Evolutionary conservation across 495 filamentous ascomycete species (phyloP).

Genomic region (Cryomyces antarcticus): DNA sequence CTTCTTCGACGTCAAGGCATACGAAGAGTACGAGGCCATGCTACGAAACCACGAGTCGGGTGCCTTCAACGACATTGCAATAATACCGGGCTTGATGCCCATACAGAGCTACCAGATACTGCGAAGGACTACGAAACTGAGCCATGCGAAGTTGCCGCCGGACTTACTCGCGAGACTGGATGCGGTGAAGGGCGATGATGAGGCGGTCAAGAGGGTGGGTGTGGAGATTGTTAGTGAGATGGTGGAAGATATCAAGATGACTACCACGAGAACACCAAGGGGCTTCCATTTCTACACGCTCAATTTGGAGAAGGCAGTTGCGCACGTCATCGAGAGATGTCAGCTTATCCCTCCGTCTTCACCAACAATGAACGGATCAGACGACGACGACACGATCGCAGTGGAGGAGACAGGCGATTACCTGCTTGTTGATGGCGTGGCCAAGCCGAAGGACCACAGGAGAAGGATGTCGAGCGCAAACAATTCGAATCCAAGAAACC

Average conservation of each 20-base stretch:
- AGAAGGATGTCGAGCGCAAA: conserved; percentile 22
- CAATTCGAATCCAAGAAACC: conserved; percentile 55
- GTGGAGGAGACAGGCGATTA: conserved; percentile 22
- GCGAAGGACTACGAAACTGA: conserved; percentile 84
- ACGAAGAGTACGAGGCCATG: conserved; percentile 53
- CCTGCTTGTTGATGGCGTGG: conserved; percentile 5
- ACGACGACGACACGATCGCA: conserved; percentile 28
- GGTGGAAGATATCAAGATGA: conserved; percentile 44
- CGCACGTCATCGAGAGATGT: conserved; percentile 73
- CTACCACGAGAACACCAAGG: conserved; percentile 33
- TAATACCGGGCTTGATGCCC: conserved; percentile 92
- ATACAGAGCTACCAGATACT: conserved; percentile 95
- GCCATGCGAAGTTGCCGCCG: conserved; percentile 62
- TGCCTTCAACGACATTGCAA: conserved; percentile 68
- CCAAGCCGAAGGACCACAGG: conserved; percentile 4
- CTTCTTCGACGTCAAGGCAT: conserved; percentile 78
- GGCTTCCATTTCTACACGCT: conserved; percentile 97
- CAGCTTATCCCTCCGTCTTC: conserved; percentile 45
- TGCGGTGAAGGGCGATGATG: conserved; percentile 69
- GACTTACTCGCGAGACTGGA: conserved; percentile 52
- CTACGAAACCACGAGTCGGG: conserved; percentile 70
- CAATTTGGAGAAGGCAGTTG: conserved; percentile 89
- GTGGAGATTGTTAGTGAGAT: conserved; percentile 50
- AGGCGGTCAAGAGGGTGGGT: conserved; percentile 58
- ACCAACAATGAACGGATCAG: conserved; percentile 6